Conservation (phyloP, 2,329 filamentous ascomycete species). For the Biscogniauxia mediterranea region DNA sequence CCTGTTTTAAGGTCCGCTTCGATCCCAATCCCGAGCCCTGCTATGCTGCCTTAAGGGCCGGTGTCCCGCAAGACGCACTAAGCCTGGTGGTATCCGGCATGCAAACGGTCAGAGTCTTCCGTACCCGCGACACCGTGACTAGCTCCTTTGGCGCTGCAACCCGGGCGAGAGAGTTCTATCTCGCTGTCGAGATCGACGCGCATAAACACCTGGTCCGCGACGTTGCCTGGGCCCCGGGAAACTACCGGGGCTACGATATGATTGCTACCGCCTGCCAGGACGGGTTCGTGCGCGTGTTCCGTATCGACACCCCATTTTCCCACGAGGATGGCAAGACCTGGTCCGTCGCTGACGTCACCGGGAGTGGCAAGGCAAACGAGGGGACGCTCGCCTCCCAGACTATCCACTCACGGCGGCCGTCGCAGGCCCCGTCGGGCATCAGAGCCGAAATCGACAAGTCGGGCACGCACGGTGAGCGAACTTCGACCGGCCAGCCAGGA, state of each 20-base stretch:
- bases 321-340: constrained; percentile 49
- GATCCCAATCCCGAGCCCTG: constrained; percentile 84
- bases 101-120: constrained; percentile 78
- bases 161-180: constrained; percentile 77
- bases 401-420: constrained; percentile 20
- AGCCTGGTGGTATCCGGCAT: constrained; percentile 84
- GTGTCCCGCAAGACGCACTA: constrained; percentile 76
- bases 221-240: constrained; percentile 88
- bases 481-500: constrained; percentile 58
- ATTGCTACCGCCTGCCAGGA: constrained; percentile 93
- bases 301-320: constrained; percentile 61
- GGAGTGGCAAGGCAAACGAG: constrained; percentile 30
- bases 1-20: constrained; percentile 81
- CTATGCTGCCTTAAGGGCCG: constrained; percentile 73
- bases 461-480: constrained; percentile 46
- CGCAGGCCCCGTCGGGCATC: constrained; percentile 46
- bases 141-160: constrained; percentile 49
- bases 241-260: constrained; percentile 84
- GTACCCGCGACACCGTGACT: constrained; percentile 63
- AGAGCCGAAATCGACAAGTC: constrained; percentile 54
- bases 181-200: constrained; percentile 71
- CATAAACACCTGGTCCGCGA: constrained; percentile 80
- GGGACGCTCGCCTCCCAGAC: constrained; percentile 2
- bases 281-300: constrained; percentile 84
- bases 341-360: constrained; percentile 46